Base-by-base conservation (phyloP, 1,139 yeast species). In the Sugiyamaella pinicola region DNA sequence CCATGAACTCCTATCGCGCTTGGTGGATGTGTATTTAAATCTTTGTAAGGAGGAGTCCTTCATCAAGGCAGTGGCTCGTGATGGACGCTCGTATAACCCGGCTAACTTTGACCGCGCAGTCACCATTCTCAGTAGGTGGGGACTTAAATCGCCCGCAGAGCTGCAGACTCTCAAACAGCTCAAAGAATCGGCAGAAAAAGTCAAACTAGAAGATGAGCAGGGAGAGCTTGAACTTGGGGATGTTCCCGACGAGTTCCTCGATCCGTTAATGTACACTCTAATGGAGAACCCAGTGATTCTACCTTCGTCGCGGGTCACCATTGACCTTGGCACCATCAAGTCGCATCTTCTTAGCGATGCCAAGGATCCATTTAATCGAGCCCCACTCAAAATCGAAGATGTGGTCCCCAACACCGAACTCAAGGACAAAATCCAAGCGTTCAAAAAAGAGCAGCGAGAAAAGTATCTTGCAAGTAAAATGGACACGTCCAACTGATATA, bases 211-310 rank as follows among this genome's bases (percentile, higher is more conserved):
- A 24, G 73, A 70, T 33, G 95, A 87, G 58, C 87, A 84, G 58
- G 96, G 88, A 64, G 97, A 91, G 61, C 68, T 83, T 60, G 96
- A 89, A 65, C 76, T 89, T 61, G 98, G 96, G 13, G 99, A 95
- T 52, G 79, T 88, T 21, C 99, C 99, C 0, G 99, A 95, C 67
- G 99, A 95, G 69, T 93, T 85, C 67, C 78, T 95, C 65, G 99
- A 95, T 73, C 99, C 99, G 8, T 79, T 95, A 62, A 91, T 95
- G 98, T 91, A 78, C 68, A 87, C 96, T 0, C 68, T 95, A 43
- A 95, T 95, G 99, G 87, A 84, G 62, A 96, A 95, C 67, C 99
- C 99, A 0, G 99, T 95, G 3, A 84, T 81, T 21, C 77, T 95
- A 63, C 99, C 99, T 4, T 77, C 87, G 5, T 88, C 96, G 1